Percentiles rank a stretch among this genome's conserved stretches.
Evolutionary conservation across 2,329 filamentous ascomycete species (phyloP).

Genomic region (Aspergillus sp.): DNA sequence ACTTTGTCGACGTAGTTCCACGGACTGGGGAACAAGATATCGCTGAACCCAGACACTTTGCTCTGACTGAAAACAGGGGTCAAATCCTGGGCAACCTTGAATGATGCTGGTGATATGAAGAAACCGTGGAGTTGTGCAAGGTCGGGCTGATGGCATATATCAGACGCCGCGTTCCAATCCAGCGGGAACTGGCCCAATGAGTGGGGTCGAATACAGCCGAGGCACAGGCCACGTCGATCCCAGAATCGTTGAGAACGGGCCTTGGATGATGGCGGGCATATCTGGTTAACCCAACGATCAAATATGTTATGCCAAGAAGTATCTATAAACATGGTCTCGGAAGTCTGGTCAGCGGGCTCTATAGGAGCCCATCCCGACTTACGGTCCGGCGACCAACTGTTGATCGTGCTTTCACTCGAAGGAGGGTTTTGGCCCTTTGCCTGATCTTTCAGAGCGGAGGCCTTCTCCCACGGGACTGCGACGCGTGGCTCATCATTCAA

Average conservation of each 20-base stretch:
- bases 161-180: conserved; percentile 60
- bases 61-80: conserved; percentile 72
- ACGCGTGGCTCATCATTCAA: conserved; percentile 58
- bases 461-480: conserved; percentile 46
- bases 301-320: conserved; percentile 37
- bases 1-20: conserved; percentile 60
- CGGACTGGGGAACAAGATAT: conserved; percentile 67
- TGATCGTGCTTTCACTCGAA: conserved; percentile 15
- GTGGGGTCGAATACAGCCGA: conserved; percentile 58
- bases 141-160: conserved; percentile 74
- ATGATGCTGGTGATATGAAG: conserved; percentile 60
- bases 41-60: conserved; percentile 67
- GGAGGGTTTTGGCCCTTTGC: conserved; percentile 16
- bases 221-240: conserved; percentile 62
- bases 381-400: conserved; percentile 34
- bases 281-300: conserved; percentile 40
- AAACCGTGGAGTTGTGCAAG: conserved; percentile 69
- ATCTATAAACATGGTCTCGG: conserved; percentile 35
- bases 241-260: conserved; percentile 57
- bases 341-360: conserved; percentile 27
- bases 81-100: conserved; percentile 60
- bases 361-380: conserved; percentile 33
- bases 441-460: conserved; percentile 31
- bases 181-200: conserved; percentile 63
- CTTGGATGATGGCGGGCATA: conserved; percentile 60